Evolutionary conservation across 1,284 basidiomycete genomes (phyloP).

Genomic region (Apiotrichum akiyoshidainum): DNA sequence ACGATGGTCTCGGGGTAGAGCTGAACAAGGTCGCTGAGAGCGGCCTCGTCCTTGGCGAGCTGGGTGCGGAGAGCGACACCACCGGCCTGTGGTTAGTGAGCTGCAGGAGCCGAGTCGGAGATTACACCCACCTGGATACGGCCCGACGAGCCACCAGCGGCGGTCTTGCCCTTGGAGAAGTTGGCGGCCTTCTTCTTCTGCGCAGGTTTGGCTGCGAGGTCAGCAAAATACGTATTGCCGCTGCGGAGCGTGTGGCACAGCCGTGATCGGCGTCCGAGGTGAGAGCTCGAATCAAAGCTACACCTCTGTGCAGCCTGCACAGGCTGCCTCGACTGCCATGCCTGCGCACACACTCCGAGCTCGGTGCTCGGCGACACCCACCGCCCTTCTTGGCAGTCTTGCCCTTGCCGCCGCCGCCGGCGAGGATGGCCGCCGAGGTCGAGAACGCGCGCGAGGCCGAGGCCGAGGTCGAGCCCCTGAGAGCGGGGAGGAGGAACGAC

Average conservation of each 20-base stretch:
- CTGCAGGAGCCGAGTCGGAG: too few relatives aligned
- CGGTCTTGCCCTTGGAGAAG: neutral
- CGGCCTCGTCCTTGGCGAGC: slow-evolving; percentile 27
- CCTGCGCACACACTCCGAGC: too few relatives aligned
- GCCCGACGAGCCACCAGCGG: neutral
- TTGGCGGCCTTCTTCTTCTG: neutral
- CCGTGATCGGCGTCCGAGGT: too few relatives aligned
- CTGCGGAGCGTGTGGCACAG: too few relatives aligned
- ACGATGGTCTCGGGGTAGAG: slow-evolving; percentile 31
- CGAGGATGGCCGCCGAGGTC: slow-evolving; percentile 18
- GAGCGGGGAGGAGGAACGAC: slow-evolving; percentile 15
- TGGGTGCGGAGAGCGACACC: slow-evolving; percentile 26
- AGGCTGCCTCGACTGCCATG: too few relatives aligned
- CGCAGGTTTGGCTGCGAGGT: slow-evolving; percentile 3
- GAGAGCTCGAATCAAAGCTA: too few relatives aligned
- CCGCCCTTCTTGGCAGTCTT: neutral
- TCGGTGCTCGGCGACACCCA: neutral
- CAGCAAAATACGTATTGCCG: neutral
- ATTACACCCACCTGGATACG: slow-evolving; percentile 8
- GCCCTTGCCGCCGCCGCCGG: slow-evolving; percentile 6
- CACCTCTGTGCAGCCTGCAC: too few relatives aligned
- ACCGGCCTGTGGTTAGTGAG: slow-evolving; percentile 7
- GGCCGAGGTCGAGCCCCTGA: slow-evolving; percentile 6
- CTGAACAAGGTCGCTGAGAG: slow-evolving; percentile 32
- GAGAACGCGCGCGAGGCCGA: slow-evolving; percentile 20